Evolutionary conservation across 208 protist genomes (phyloP).

Genomic region (Crithidia sp.): DNA sequence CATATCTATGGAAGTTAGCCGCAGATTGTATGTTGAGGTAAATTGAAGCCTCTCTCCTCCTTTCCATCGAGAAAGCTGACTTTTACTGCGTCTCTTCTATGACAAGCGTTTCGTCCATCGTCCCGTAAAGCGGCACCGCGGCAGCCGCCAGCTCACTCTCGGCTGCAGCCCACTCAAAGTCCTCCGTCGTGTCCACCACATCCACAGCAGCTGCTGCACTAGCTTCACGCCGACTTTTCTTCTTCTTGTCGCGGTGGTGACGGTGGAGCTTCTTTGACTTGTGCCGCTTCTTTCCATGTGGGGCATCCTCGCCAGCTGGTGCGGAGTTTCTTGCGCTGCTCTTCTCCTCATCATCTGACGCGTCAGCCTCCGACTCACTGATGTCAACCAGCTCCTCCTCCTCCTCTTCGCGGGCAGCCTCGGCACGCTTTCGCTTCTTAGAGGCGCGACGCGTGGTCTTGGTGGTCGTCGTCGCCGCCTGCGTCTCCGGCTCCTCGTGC

Average conservation of each 20-base stretch:
- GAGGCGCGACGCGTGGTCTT: background rate
- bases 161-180: background rate
- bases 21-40: too few relatives aligned
- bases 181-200: background rate
- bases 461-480: background rate
- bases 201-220: background rate
- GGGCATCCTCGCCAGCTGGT: background rate
- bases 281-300: background rate
- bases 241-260: conserved; percentile 11
- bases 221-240: conserved; percentile 3
- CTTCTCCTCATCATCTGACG: background rate
- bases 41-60: too few relatives aligned
- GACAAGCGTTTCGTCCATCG: conserved; percentile 17
- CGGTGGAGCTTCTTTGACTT: conserved; percentile 20
- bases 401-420: background rate
- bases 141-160: background rate
- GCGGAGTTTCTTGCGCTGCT: background rate
- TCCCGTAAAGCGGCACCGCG: background rate
- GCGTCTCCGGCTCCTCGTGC: conserved; percentile 1
- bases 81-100: conserved; percentile 11
- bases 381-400: background rate
- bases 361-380: background rate
- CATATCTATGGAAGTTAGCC: too few relatives aligned
- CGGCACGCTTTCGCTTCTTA: background rate
- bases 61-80: too few relatives aligned